These are phyloP conservation scores for Podospora sp. DNA, from an alignment of 495 filamentous ascomycete genomes.

Conservation along the genomic window DNA sequence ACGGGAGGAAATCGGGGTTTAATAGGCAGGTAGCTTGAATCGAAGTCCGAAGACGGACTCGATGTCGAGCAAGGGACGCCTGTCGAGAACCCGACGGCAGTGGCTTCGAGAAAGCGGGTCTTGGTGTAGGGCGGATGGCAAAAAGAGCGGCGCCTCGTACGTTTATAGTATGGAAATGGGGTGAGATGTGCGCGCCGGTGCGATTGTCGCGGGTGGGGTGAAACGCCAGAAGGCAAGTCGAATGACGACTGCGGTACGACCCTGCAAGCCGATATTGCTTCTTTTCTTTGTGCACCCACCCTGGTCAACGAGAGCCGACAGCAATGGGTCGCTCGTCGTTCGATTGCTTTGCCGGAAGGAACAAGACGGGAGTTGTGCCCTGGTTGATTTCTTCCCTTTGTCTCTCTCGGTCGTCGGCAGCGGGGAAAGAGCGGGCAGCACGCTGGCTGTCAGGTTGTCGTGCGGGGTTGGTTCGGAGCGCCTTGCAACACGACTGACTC, in stretches of 20 bases:
- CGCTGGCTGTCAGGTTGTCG: not conserved
- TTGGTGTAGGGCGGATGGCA: not conserved
- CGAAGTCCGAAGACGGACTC: conserved; percentile 14
- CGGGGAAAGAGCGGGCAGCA: not conserved
- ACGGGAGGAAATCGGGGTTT: not conserved
- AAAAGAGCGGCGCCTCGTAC: conserved; percentile 28
- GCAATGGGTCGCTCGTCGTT: conserved; percentile 28
- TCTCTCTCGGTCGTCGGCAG: conserved; percentile 8
- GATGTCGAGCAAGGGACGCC: conserved; percentile 15
- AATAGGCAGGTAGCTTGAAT: conserved; percentile 1
- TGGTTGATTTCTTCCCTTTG: not conserved
- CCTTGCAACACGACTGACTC: conserved; percentile 14
- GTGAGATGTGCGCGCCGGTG: conserved; percentile 27
- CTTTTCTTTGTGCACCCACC: conserved; percentile 22
- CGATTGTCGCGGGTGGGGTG: conserved; percentile 24
- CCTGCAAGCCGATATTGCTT: conserved; percentile 12
- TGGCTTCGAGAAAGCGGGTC: conserved; percentile 15
- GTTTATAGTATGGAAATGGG: conserved; percentile 32
- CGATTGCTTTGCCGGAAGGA: conserved; percentile 5
- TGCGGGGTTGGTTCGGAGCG: conserved; percentile 11
- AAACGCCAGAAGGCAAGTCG: conserved; percentile 31
- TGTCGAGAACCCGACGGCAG: conserved; percentile 10
- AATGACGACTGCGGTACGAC: conserved; percentile 30
- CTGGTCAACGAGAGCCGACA: not conserved
- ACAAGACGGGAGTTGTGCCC: not conserved